Evolutionary conservation across 1,284 basidiomycete genomes (phyloP).

Genomic region (Blastosporella zonata): DNA sequence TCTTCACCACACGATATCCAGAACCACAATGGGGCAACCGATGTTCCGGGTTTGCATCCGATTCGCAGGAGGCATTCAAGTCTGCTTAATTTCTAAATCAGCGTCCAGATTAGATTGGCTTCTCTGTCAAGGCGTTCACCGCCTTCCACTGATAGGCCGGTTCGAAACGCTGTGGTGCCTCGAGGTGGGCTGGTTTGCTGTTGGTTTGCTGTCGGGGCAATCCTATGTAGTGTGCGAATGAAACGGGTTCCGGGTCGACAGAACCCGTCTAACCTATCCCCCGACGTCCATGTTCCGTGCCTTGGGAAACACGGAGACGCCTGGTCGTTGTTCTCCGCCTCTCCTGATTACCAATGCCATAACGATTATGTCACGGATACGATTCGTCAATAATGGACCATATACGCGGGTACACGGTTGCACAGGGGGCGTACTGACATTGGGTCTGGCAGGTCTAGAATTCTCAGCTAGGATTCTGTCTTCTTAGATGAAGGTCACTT

Average conservation of each 20-base stretch:
- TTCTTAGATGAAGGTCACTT: too few species aligned
- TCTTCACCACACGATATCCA: background rate
- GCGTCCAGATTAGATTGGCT: slow-evolving; percentile 10
- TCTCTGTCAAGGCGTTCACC: slow-evolving; percentile 6
- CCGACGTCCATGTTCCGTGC: slow-evolving; percentile 5
- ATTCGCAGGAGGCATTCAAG: background rate
- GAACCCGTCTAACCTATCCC: background rate
- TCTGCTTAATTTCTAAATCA: slow-evolving; percentile 5
- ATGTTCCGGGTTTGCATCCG: background rate
- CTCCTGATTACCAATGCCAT: too few species aligned
- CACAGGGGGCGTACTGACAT: too few species aligned
- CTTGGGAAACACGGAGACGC: background rate
- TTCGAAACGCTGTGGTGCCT: slow-evolving; percentile 3
- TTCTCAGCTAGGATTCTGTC: too few species aligned
- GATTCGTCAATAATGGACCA: too few species aligned
- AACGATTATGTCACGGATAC: too few species aligned
- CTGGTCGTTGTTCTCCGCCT: background rate
- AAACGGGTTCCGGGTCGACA: slow-evolving; percentile 2
- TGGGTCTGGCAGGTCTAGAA: too few species aligned
- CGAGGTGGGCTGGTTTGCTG: background rate
- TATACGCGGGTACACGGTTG: too few species aligned
- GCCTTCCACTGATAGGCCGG: background rate
- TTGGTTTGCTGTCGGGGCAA: slow-evolving; percentile 1
- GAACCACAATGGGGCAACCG: background rate
- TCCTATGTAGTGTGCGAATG: background rate